phyloP scores from a whole-genome alignment of 768 basidiomycete species.

The Auricularia heimuer region DNA sequence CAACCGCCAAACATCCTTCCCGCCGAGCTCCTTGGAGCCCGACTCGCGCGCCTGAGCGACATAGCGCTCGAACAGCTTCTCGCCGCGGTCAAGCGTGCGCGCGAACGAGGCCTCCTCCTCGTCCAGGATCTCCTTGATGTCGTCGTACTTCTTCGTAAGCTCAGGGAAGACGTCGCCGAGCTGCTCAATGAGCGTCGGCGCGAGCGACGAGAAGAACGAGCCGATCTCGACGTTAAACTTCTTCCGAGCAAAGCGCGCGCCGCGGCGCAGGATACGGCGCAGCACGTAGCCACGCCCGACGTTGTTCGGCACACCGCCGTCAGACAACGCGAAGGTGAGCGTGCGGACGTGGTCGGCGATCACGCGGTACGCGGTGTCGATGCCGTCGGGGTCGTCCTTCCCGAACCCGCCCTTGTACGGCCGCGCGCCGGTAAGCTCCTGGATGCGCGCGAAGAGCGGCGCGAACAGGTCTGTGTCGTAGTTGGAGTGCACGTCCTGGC shows the following conservation, averaged over 20 bases:
- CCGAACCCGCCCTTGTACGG: slow-evolving; percentile 88
- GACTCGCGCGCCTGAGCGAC: slow-evolving; percentile 54
- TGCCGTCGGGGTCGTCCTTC: slow-evolving; percentile 86
- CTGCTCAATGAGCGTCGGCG: slow-evolving; percentile 81
- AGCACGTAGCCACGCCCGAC: slow-evolving; percentile 97
- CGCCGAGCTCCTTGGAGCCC: slow-evolving; percentile 58
- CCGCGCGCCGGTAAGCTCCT: slow-evolving; percentile 79
- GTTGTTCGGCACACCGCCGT: slow-evolving; percentile 94
- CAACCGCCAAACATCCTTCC: slow-evolving; percentile 92
- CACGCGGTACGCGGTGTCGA: slow-evolving; percentile 96
- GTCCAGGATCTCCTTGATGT: slow-evolving; percentile 89
- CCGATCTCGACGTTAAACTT: slow-evolving; percentile 90
- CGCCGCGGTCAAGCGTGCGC: slow-evolving; percentile 92
- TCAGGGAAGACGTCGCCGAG: slow-evolving; percentile 91
- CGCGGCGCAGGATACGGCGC: slow-evolving; percentile 82
- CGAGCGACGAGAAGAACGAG: slow-evolving; percentile 86
- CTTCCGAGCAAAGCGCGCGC: slow-evolving; percentile 91
- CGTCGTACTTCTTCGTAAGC: slow-evolving; percentile 68
- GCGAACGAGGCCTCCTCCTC: slow-evolving; percentile 98
- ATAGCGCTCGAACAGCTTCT: slow-evolving; percentile 89
- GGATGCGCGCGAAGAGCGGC: slow-evolving; percentile 81
- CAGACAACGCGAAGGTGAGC: slow-evolving; percentile 88
- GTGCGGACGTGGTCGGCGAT: slow-evolving; percentile 96
- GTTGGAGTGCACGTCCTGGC: slow-evolving; percentile 88
- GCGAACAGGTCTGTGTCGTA: slow-evolving; percentile 96